These are phyloP conservation scores for Pseudoscleropodium purum DNA, from an alignment of 225 moss, liverwort and hornwort species.

Conservation along the genomic window DNA sequence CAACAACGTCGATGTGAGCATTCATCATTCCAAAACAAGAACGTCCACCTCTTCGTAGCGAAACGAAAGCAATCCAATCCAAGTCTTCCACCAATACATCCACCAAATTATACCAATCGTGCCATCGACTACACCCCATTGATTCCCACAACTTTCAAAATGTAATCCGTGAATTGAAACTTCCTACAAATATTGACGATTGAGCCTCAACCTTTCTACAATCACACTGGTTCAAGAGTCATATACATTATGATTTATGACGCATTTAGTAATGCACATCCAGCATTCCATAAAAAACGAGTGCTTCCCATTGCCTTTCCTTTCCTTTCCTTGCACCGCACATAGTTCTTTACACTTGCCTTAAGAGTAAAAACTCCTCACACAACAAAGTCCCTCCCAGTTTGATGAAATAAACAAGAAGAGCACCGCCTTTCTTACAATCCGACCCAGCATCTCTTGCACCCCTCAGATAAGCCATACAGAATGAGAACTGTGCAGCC, in stretches of 20 bases:
- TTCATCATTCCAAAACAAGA: not conserved
- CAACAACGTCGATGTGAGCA: not conserved
- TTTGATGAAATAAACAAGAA: not conserved
- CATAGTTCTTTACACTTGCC: not conserved
- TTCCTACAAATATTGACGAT: not conserved
- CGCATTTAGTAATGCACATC: not conserved
- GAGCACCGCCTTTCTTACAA: too few relatives aligned
- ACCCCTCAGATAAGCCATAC: not conserved
- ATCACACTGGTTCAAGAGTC: not conserved
- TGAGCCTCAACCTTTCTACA: not conserved
- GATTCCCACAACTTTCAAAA: not conserved
- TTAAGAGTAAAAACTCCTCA: not conserved
- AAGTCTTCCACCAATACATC: not conserved
- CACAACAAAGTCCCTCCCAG: not conserved
- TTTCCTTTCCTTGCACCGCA: not conserved
- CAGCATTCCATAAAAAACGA: not conserved
- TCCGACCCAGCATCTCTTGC: not conserved
- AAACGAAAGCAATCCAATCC: not conserved
- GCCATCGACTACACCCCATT: not conserved
- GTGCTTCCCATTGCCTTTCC: not conserved
- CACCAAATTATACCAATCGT: not conserved
- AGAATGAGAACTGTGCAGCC: not conserved
- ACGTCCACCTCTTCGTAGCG: not conserved
- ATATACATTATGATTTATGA: not conserved
- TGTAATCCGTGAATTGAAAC: not conserved